Percentiles rank a stretch among this genome's conserved stretches.
Conservation (phyloP, 306 rosid genomes). For the Fragaria iinumae region DNA sequence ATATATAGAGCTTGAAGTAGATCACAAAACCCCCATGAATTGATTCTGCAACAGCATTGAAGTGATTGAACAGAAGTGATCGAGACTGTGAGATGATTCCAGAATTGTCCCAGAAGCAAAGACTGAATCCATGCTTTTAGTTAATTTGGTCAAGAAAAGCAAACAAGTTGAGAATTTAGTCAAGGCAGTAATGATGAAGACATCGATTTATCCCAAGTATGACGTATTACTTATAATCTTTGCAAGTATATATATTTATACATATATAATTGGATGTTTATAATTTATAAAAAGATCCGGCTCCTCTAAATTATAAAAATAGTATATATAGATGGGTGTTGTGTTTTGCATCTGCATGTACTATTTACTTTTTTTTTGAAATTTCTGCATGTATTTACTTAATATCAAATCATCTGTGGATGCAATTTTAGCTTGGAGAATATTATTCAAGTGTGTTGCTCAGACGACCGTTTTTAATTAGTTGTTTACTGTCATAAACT, state of each 20-base stretch:
- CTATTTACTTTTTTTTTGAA: too few species aligned
- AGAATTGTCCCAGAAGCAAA: constrained; percentile 15
- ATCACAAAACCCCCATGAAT: background rate
- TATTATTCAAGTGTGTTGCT: too few species aligned
- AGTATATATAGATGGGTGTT: too few species aligned
- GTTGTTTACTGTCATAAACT: background rate
- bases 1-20: constrained; percentile 3
- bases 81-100: constrained; percentile 1
- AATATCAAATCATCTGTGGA: background rate
- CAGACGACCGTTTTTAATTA: too few species aligned
- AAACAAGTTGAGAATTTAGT: constrained; percentile 35
- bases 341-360: too few species aligned
- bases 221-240: background rate
- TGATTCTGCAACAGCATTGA: background rate
- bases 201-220: constrained; percentile 7
- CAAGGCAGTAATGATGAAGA: constrained; percentile 26
- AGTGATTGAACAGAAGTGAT: too few species aligned
- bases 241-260: background rate
- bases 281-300: too few species aligned
- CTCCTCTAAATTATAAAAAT: too few species aligned
- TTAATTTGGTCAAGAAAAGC: constrained; percentile 46
- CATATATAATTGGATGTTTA: background rate
- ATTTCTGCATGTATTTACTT: background rate
- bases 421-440: background rate
- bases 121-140: constrained; percentile 13